Evolutionary conservation across 495 filamentous ascomycete species (phyloP).

Genomic region (Saxophila tyrrhenica): DNA sequence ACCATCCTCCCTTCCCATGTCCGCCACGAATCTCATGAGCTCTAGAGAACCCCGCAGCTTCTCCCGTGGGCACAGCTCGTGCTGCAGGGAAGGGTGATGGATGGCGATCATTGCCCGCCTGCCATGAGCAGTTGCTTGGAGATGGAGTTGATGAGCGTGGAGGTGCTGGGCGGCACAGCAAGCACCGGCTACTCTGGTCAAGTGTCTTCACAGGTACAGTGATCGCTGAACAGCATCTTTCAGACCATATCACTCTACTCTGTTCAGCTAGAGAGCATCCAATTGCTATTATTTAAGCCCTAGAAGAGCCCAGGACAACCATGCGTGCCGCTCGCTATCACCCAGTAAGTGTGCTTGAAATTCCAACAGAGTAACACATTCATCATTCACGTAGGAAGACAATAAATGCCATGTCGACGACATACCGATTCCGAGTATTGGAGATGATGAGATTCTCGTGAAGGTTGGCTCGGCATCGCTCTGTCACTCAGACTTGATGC

Average conservation of each 20-base stretch:
- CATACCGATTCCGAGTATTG: slow-evolving; percentile 26
- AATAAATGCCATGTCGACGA: slow-evolving; percentile 13
- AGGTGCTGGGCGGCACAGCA: no score
- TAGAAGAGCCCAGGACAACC: not conserved
- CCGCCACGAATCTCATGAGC: no score
- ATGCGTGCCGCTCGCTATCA: not conserved
- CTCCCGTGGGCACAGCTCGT: not conserved
- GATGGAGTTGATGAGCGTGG: no score
- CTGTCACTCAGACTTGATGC: slow-evolving; percentile 29
- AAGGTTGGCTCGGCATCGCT: slow-evolving; percentile 30
- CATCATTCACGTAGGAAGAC: not conserved
- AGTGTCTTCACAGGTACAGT: no score
- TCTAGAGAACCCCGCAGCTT: not conserved
- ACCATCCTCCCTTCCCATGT: not conserved
- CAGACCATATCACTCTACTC: no score
- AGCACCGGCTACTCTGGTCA: no score
- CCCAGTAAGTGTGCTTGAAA: not conserved
- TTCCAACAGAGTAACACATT: no score
- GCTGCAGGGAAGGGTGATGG: not conserved
- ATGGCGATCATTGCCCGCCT: not conserved
- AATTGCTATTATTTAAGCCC: no score
- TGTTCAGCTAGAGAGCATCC: no score
- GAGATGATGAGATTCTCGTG: slow-evolving; percentile 26
- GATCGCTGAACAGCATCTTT: no score
- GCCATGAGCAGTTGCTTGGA: not conserved